Base-by-base conservation (phyloP, 371 early-diverging fungal genomes). In the Phascolomyces articulosus region DNA sequence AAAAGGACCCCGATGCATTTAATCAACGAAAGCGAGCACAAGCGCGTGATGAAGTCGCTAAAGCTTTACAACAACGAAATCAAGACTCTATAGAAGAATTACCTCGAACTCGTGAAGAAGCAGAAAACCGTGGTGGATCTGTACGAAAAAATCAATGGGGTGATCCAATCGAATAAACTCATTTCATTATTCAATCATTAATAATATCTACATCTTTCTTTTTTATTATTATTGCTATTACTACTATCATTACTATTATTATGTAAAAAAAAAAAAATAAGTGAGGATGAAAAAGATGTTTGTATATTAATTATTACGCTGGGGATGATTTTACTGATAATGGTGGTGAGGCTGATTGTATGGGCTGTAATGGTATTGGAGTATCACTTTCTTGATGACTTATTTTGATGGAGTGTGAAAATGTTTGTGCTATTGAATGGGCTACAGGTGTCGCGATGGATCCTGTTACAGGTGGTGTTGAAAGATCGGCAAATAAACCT, bases 31-130 rank as follows among this genome's bases (percentile, higher is more conserved):
- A 61, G 1, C 58, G 65, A 27, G 69, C 63, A 15, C 62, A 73
- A 40, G 62, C 67, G 38, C 70, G 68, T 54, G 60, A 69, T n/a
- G 69, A 69, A 27, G 58, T 67, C 6, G 62, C 51, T 21, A 65
- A 51, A 40, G 65, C 60, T 6, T 57, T 74, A 29, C 73, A 78
- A 57, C 65, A 68, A 58, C 63, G 65, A 21, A 73, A 69, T 24
- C 62, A 67, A 34, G 62, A 59, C 18, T 31, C n/a, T 9, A 40
- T 34, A 40, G 75, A 75, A 40, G 74, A 78, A 10, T 44, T 81
- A 21, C 78, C 82, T 15, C 69, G 82, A 57, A 81, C 82, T 16
- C 61, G 82, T 64, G 82, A 81, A 60, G 82, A 81, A 38, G 29
- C 64, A 4, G 69, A 70, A 38, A 62, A 75, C 53, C 67, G 68